Evolutionary conservation across 2,329 filamentous ascomycete species (phyloP).

Genomic region (Fusarium palustre): DNA sequence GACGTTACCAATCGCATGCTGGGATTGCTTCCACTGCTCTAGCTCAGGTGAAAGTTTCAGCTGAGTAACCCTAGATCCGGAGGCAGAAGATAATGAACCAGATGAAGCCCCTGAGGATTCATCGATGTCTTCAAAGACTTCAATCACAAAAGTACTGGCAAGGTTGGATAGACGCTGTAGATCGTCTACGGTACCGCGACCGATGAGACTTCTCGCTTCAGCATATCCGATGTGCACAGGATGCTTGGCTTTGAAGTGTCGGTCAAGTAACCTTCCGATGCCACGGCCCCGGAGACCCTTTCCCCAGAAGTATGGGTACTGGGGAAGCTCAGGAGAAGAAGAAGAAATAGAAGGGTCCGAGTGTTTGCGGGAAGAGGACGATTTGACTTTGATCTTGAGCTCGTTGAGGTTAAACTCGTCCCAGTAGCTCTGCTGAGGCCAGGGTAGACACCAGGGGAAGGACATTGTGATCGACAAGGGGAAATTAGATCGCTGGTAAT

Average conservation of each 20-base stretch:
- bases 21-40: conserved; percentile 36
- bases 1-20: conserved; percentile 38
- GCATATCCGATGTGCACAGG: conserved; percentile 32
- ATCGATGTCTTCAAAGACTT: conserved; percentile 37
- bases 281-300: conserved; percentile 37
- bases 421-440: conserved; percentile 40
- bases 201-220: conserved; percentile 39
- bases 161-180: conserved; percentile 30
- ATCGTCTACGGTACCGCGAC: conserved; percentile 30
- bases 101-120: conserved; percentile 25
- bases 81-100: conserved; percentile 19
- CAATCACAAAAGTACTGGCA: conserved; percentile 32
- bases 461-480: conserved; percentile 42
- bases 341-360: background rate
- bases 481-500: conserved; percentile 7
- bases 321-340: conserved; percentile 15
- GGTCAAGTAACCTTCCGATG: conserved; percentile 26
- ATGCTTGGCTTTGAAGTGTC: conserved; percentile 12
- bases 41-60: conserved; percentile 39
- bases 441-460: conserved; percentile 33
- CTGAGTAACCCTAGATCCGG: conserved; percentile 25
- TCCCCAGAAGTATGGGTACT: conserved; percentile 34
- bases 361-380: background rate
- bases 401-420: conserved; percentile 41
- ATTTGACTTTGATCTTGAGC: conserved; percentile 40